phyloP scores from a whole-genome alignment of 176 grass and related monocot species.

The Raddia guianensis region DNA sequence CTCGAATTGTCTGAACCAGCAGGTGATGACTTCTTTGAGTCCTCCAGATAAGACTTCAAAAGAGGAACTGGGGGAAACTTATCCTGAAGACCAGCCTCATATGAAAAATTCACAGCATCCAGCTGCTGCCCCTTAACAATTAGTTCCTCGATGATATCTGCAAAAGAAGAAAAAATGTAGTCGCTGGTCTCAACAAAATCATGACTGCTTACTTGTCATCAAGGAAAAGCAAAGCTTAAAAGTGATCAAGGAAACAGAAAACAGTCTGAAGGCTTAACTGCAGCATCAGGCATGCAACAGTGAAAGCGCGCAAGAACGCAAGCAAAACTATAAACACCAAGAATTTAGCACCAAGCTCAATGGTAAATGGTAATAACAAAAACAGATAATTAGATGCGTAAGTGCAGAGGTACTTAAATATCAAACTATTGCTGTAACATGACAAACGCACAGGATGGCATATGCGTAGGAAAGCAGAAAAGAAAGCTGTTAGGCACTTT shows the following conservation, averaged over 20 bases:
- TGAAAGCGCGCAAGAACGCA: background rate
- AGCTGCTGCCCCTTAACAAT: constrained; percentile 89
- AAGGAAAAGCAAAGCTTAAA: background rate
- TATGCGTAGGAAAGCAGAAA: background rate
- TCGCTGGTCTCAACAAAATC: constrained; percentile 20
- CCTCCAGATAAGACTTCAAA: constrained; percentile 79
- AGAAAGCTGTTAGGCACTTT: constrained; percentile 26
- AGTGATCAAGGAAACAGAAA: constrained; percentile 20
- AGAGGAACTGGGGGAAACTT: constrained; percentile 79
- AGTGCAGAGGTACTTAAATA: background rate
- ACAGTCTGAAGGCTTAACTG: background rate
- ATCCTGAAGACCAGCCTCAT: constrained; percentile 86
- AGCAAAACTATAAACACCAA: background rate
- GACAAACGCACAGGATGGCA: background rate
- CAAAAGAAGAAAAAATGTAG: constrained; percentile 24
- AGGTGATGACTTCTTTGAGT: constrained; percentile 58
- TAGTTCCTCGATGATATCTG: constrained; percentile 84
- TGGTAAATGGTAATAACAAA: constrained; percentile 21
- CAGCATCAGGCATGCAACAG: background rate
- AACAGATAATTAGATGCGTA: background rate
- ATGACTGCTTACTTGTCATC: background rate
- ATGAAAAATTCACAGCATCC: constrained; percentile 87
- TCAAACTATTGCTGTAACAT: background rate
- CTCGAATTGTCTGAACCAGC: constrained; percentile 56
- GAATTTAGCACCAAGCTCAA: constrained; percentile 18